phyloP scores from a whole-genome alignment of 2,329 filamentous ascomycete species.

The Aspergillus cejpii region DNA sequence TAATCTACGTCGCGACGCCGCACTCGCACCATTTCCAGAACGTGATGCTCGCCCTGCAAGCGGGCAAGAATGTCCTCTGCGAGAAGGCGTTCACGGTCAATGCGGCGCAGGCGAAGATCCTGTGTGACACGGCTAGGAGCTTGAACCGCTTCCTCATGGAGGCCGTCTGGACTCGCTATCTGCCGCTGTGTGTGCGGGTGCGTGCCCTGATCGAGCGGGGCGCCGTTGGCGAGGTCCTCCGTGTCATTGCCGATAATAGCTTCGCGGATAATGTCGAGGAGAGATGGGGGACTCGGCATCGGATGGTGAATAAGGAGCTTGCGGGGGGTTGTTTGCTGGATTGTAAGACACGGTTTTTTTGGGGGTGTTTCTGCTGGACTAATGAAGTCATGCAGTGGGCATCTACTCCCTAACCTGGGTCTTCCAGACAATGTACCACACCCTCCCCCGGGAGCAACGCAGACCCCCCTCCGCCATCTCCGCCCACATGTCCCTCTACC shows the following conservation, averaged over 20 bases:
- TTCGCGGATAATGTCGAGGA: constrained; percentile 57
- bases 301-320: constrained; percentile 76
- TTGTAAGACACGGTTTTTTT: constrained; percentile 32
- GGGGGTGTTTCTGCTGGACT: no score
- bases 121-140: constrained; percentile 63
- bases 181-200: constrained; percentile 72
- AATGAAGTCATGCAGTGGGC: constrained; percentile 60
- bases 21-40: constrained; percentile 94
- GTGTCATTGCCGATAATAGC: constrained; percentile 56
- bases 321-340: constrained; percentile 79
- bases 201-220: constrained; percentile 50
- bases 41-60: constrained; percentile 72
- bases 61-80: constrained; percentile 81
- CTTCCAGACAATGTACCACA: constrained; percentile 81
- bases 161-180: constrained; percentile 84
- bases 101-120: constrained; percentile 64
- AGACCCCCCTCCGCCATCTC: constrained; percentile 59
- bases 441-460: constrained; percentile 58
- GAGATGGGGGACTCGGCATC: constrained; percentile 55
- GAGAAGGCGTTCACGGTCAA: constrained; percentile 88
- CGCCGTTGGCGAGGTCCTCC: constrained; percentile 53
- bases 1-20: constrained; percentile 82
- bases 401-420: constrained; percentile 88
- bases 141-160: constrained; percentile 77
- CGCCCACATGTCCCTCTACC: constrained; percentile 64